These are phyloP conservation scores for Rhodofomes roseus DNA, from an alignment of 1,284 basidiomycete genomes.

Conservation along the genomic window DNA sequence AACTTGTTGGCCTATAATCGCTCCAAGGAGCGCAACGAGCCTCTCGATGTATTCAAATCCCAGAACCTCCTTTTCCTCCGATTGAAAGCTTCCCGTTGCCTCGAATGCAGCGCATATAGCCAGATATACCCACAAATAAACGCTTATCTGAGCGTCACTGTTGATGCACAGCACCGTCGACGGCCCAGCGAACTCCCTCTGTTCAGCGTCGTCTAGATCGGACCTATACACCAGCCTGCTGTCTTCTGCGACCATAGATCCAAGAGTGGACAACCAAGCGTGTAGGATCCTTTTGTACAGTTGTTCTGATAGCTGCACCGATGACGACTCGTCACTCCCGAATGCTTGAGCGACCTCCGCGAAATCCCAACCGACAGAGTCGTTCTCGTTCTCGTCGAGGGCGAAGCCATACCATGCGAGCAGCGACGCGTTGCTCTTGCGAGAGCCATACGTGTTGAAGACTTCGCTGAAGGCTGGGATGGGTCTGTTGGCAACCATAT, in stretches of 20 bases:
- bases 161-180: slow-evolving; percentile 19
- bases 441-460: slow-evolving; percentile 84
- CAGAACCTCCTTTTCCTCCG: background rate
- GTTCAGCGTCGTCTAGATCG: background rate
- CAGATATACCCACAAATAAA: slow-evolving; percentile 29
- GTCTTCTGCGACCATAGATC: slow-evolving; percentile 1
- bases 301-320: background rate
- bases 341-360: slow-evolving; percentile 30
- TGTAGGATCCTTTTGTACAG: background rate
- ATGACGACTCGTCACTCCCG: background rate
- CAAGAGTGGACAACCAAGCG: slow-evolving; percentile 1
- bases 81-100: background rate
- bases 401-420: slow-evolving; percentile 75
- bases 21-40: background rate
- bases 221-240: slow-evolving; percentile 14
- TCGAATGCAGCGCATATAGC: slow-evolving; percentile 8
- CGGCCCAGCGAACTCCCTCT: background rate
- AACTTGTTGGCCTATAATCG: background rate
- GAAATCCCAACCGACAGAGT: slow-evolving; percentile 46
- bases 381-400: slow-evolving; percentile 60
- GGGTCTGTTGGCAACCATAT: slow-evolving; percentile 60
- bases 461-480: slow-evolving; percentile 60
- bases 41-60: background rate
- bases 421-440: slow-evolving; percentile 66
- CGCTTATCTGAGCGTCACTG: slow-evolving; percentile 29